Conservation (phyloP, 495 filamentous ascomycete species). For the Daldinia vernicosa region DNA sequence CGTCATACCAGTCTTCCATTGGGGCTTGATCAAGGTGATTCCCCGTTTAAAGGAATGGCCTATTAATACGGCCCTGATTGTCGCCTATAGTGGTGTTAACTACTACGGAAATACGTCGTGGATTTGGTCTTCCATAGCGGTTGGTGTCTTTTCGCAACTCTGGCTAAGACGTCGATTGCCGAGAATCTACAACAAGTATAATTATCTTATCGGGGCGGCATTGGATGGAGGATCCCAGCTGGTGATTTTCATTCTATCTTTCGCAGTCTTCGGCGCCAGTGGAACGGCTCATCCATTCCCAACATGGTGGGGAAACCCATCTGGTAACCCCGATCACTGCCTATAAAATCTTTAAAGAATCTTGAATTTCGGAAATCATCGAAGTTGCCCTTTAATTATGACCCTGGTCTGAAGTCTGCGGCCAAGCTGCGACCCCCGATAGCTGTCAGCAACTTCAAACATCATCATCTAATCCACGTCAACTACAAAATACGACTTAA, state of each 20-base stretch:
- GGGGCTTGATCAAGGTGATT: slow-evolving; percentile 51
- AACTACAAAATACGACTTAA: no score
- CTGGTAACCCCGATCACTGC: slow-evolving; percentile 32
- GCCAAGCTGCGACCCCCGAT: no score
- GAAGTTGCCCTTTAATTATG: neutral
- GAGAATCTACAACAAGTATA: slow-evolving; percentile 64
- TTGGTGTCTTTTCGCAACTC: slow-evolving; percentile 60
- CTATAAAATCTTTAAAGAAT: slow-evolving; percentile 4
- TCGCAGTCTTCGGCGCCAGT: slow-evolving; percentile 65
- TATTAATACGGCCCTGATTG: slow-evolving; percentile 55
- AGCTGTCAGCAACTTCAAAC: no score
- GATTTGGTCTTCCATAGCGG: slow-evolving; percentile 48
- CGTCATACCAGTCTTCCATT: slow-evolving; percentile 52
- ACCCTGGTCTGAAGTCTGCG: no score
- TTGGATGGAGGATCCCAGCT: slow-evolving; percentile 63
- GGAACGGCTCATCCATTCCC: slow-evolving; percentile 50
- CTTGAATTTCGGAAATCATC: neutral
- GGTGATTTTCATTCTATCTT: slow-evolving; percentile 65
- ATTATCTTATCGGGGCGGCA: slow-evolving; percentile 64
- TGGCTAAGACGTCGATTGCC: slow-evolving; percentile 62
- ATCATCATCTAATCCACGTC: no score
- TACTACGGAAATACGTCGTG: slow-evolving; percentile 56
- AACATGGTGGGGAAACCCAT: slow-evolving; percentile 62
- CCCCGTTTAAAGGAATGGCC: slow-evolving; percentile 42
- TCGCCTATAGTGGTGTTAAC: slow-evolving; percentile 56